These are phyloP conservation scores for Allium sativum DNA, from an alignment of 106 monocot species.

Conservation along the genomic window DNA sequence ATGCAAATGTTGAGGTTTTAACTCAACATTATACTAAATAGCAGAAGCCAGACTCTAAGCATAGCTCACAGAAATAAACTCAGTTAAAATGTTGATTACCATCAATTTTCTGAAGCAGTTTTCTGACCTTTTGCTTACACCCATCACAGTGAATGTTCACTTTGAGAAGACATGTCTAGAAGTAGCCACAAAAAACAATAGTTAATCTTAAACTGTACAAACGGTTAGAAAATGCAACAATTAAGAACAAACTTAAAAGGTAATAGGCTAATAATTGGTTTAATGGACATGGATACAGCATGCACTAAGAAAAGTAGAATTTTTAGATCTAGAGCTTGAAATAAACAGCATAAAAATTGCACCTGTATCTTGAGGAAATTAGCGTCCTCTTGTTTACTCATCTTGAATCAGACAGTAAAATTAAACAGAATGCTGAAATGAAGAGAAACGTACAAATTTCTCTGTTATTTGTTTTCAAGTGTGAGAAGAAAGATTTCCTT, in stretches of 20 bases:
- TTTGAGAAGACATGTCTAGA: slow-evolving; percentile 57
- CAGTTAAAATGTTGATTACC: slow-evolving; percentile 17
- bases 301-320: neutral
- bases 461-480: too few relatives aligned
- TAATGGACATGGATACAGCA: neutral
- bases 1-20: too few relatives aligned
- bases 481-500: too few relatives aligned
- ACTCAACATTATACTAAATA: too few relatives aligned
- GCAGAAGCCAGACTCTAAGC: too few relatives aligned
- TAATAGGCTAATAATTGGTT: too few relatives aligned
- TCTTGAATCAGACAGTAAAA: slow-evolving; percentile 2
- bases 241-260: neutral
- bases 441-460: too few relatives aligned
- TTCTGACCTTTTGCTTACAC: slow-evolving; percentile 75
- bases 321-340: neutral
- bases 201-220: neutral
- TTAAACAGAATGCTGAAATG: neutral
- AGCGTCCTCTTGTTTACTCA: slow-evolving; percentile 51
- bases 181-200: neutral
- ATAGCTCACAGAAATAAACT: neutral
- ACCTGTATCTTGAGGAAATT: slow-evolving; percentile 69
- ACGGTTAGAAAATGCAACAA: neutral
- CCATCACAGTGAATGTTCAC: slow-evolving; percentile 79
- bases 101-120: slow-evolving; percentile 60
- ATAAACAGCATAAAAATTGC: neutral